Evolutionary conservation across 1,139 yeast species (phyloP).

Genomic region (Geotrichum fermentans): DNA sequence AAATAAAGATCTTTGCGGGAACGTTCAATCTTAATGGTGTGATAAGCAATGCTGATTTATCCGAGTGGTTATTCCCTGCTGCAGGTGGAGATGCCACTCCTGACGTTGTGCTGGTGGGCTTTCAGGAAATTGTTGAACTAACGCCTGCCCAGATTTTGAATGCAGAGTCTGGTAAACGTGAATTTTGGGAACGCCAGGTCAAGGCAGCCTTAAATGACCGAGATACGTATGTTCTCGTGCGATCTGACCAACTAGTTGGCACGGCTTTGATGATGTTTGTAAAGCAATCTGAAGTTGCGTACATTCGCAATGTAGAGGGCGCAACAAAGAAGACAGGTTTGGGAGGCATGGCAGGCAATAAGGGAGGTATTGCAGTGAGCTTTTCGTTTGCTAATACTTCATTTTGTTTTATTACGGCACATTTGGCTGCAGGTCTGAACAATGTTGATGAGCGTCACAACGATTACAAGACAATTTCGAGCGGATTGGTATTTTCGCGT

Average conservation of each 20-base stretch:
- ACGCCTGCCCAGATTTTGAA: constrained; percentile 86
- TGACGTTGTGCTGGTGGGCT: constrained; percentile 76
- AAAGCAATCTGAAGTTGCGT: constrained; percentile 54
- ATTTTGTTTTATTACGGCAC: constrained; percentile 82
- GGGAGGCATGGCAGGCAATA: constrained; percentile 89
- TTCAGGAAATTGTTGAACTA: constrained; percentile 89
- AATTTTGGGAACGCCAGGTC: constrained; percentile 75
- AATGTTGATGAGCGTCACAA: constrained; percentile 83
- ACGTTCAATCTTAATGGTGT: constrained; percentile 86
- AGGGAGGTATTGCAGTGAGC: constrained; percentile 86
- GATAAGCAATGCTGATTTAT: constrained; percentile 50
- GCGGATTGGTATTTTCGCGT: constrained; percentile 72
- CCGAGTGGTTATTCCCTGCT: constrained; percentile 78
- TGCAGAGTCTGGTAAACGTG: constrained; percentile 66
- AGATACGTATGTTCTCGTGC: constrained; percentile 58
- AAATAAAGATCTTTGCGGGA: constrained; percentile 68
- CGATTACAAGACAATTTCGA: constrained; percentile 76
- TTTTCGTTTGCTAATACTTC: constrained; percentile 72
- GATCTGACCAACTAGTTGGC: constrained; percentile 92
- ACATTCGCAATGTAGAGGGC: constrained; percentile 72
- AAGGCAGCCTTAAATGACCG: constrained; percentile 51
- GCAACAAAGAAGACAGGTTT: constrained; percentile 81
- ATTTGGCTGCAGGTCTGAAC: constrained; percentile 86
- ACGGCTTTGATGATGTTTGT: constrained; percentile 73
- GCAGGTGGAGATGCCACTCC: constrained; percentile 41